Percentiles rank a stretch among this genome's conserved stretches.
These are phyloP conservation scores for Aureobasidium sp. DNA, from an alignment of 2,329 filamentous ascomycete species.

Conservation along the genomic window DNA sequence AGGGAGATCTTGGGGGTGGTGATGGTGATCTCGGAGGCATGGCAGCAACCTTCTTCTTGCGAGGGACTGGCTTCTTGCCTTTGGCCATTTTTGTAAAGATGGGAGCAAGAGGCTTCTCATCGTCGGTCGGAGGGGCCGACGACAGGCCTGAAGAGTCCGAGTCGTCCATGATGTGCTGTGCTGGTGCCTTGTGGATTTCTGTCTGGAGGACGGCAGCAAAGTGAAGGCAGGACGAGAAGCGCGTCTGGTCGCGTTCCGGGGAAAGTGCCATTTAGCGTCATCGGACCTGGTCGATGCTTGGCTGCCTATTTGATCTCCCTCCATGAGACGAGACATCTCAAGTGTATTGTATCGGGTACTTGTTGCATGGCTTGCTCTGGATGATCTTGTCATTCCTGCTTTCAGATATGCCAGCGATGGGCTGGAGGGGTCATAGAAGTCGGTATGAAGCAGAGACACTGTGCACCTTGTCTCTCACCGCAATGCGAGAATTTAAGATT, in stretches of 20 bases:
- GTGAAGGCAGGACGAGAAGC: not conserved
- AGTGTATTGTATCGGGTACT: too few relatives aligned
- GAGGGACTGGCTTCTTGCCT: slow-evolving; percentile 10
- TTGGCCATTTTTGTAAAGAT: slow-evolving; percentile 29
- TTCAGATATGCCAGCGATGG: too few relatives aligned
- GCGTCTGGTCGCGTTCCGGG: not conserved
- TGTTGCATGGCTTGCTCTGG: too few relatives aligned
- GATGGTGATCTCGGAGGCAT: slow-evolving; percentile 45
- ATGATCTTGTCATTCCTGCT: too few relatives aligned
- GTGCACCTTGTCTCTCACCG: too few relatives aligned
- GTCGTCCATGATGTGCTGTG: slow-evolving; percentile 41
- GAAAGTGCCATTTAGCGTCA: not conserved
- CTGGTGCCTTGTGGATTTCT: not conserved
- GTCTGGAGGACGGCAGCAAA: not conserved
- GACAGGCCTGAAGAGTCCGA: slow-evolving; percentile 53
- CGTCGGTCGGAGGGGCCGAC: slow-evolving; percentile 52
- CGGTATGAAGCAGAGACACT: too few relatives aligned
- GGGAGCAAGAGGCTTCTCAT: slow-evolving; percentile 41
- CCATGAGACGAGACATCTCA: too few relatives aligned
- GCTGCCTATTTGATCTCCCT: too few relatives aligned
- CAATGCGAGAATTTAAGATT: too few relatives aligned
- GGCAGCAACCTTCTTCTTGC: slow-evolving; percentile 34
- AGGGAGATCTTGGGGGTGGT: slow-evolving; percentile 57
- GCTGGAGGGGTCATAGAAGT: too few relatives aligned
- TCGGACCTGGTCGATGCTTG: not conserved